These are phyloP conservation scores for Pancytospora philotis DNA, from an alignment of 371 early-diverging fungal species.

Conservation along the genomic window DNA sequence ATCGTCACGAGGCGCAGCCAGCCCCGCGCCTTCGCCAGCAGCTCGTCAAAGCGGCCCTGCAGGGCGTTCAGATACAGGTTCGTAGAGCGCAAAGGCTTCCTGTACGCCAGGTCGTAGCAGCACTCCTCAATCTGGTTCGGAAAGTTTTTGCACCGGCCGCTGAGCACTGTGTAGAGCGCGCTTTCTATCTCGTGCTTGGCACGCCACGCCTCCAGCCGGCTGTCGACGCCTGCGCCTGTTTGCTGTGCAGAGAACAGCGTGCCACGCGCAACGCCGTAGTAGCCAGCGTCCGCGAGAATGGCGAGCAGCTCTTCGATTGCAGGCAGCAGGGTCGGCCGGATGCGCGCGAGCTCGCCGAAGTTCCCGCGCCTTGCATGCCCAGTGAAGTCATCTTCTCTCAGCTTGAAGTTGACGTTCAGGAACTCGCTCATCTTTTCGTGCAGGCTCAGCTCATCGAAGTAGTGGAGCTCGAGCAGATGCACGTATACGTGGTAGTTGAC, in stretches of 20 bases:
- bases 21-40: neutral
- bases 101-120: conserved; percentile 28
- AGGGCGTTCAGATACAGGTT: conserved; percentile 10
- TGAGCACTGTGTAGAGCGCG: conserved; percentile 9
- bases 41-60: neutral
- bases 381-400: conserved; percentile 12
- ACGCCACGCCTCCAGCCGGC: neutral
- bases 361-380: conserved; percentile 28
- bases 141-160: neutral
- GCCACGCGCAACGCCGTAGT: too few relatives aligned
- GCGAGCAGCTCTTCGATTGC: conserved; percentile 25
- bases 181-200: neutral
- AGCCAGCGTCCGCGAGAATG: neutral
- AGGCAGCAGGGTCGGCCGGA: neutral
- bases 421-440: conserved; percentile 31
- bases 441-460: neutral
- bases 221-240: neutral
- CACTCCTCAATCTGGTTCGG: conserved; percentile 13
- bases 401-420: conserved; percentile 28
- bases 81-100: neutral
- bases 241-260: too few relatives aligned
- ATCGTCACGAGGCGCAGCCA: neutral
- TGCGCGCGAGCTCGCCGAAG: conserved; percentile 13
- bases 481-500: conserved; percentile 20
- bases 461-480: conserved; percentile 21